These are phyloP conservation scores for Durotheca rogersii DNA, from an alignment of 495 filamentous ascomycete species.

Conservation along the genomic window DNA sequence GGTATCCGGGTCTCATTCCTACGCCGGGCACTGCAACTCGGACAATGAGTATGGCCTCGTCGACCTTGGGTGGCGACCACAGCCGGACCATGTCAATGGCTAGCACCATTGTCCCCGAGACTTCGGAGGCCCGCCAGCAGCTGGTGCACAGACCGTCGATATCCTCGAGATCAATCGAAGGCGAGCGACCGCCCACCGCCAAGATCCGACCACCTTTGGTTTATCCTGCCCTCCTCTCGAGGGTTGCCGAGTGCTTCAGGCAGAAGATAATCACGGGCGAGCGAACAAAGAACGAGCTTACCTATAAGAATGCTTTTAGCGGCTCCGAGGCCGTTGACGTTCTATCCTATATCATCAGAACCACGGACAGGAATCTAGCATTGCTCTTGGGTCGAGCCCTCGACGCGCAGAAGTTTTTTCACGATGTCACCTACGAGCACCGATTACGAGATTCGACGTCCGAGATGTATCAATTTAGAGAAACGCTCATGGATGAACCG, in stretches of 20 bases:
- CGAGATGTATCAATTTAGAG: slow-evolving; percentile 96
- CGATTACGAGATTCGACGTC: slow-evolving; percentile 83
- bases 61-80: slow-evolving; percentile 44
- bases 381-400: slow-evolving; percentile 89
- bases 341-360: slow-evolving; percentile 92
- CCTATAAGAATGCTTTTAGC: slow-evolving; percentile 95
- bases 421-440: slow-evolving; percentile 98
- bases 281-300: slow-evolving; percentile 91
- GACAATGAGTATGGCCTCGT: slow-evolving; percentile 55
- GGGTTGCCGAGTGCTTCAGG: slow-evolving; percentile 85
- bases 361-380: slow-evolving; percentile 91
- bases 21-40: slow-evolving; percentile 48
- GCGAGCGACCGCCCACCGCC: slow-evolving; percentile 50
- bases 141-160: slow-evolving; percentile 47
- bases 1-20: slow-evolving; percentile 28
- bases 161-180: slow-evolving; percentile 47
- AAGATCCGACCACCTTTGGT: slow-evolving; percentile 72
- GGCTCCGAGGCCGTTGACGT: slow-evolving; percentile 94
- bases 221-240: slow-evolving; percentile 88
- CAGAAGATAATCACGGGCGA: slow-evolving; percentile 81
- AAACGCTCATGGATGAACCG: slow-evolving; percentile 84
- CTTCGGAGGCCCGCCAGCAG: slow-evolving; percentile 39
- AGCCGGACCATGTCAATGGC: slow-evolving; percentile 82
- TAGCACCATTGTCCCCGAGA: slow-evolving; percentile 64
- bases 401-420: slow-evolving; percentile 99